Evolutionary conservation across 1,284 basidiomycete species (phyloP).

Genomic region (Sporisorium scitamineum): DNA sequence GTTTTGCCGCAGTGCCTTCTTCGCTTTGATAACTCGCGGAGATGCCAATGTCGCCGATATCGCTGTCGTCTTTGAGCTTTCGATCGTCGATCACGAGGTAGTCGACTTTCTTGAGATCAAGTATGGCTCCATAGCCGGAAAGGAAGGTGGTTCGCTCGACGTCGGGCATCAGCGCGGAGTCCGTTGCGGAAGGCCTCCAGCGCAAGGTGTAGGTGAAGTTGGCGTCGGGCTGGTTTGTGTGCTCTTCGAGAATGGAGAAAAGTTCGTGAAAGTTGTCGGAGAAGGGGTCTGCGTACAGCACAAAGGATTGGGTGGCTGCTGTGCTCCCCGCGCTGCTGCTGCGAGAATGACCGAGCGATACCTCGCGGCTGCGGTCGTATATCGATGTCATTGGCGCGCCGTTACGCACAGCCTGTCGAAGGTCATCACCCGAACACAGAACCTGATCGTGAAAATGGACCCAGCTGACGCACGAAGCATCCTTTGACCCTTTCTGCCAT

Average conservation of each 20-base stretch:
- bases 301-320: conserved; percentile 2
- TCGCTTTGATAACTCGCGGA: conserved; percentile 12
- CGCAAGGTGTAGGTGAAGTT: conserved; percentile 60
- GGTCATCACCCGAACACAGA: conserved; percentile 49
- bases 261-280: conserved; percentile 55
- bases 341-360: conserved; percentile 61
- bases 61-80: conserved; percentile 48
- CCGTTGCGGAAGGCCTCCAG: conserved; percentile 60
- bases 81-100: conserved; percentile 81
- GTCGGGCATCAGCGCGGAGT: background rate
- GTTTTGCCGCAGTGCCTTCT: conserved; percentile 3
- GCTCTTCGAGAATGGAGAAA: conserved; percentile 44
- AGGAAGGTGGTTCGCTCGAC: conserved; percentile 70
- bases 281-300: conserved; percentile 64
- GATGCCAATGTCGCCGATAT: conserved; percentile 35
- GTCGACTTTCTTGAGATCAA: conserved; percentile 96
- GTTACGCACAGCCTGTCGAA: conserved; percentile 28
- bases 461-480: conserved; percentile 53
- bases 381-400: conserved; percentile 9
- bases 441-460: conserved; percentile 43
- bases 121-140: conserved; percentile 88
- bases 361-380: conserved; percentile 5
- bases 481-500: conserved; percentile 69
- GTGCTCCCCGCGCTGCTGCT: background rate
- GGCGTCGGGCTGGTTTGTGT: conserved; percentile 10